Base-by-base conservation (phyloP, 2,329 filamentous ascomycete species). In the Leptographium galeiforme region DNA sequence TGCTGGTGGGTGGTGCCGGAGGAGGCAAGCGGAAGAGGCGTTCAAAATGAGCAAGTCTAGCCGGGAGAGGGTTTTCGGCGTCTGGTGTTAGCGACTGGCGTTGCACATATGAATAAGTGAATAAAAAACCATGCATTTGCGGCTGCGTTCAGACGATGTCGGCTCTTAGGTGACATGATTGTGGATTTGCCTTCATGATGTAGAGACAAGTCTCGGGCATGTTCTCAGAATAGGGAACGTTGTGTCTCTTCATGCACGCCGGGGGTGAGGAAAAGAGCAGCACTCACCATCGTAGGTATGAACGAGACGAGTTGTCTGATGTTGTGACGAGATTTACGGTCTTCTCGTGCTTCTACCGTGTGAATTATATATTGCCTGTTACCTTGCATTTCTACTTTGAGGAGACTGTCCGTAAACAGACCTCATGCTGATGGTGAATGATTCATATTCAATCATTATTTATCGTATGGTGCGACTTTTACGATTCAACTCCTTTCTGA, bases 1-100 rank as follows among this genome's bases (percentile, higher is more conserved):
- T 68, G 63, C 52, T 68, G 54, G 53, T 63, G 56, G 49, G 44
- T 45, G 57, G 49, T n/a, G n/a, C 13, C 18, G 46, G 34, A 0
- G 36, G 49, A 6, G 19, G 34, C 43, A n/a, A 43, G 8, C 7
- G 38, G 43, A 32, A 30, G 34, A 48, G 33, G 33, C 11, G 32
- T 4, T 19, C 39, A 39, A 30, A 32, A 32, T 16, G 12, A 14
- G 1, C 16, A 19, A 16, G 4, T 25, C n/a, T 25, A 30, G 18
- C 6, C 36, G 36, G 36, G 7, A 14, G 7, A 6, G 10, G 36
- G 36, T 38, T 3, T 38, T 3, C 39, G 25, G 32, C 39, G 39
- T 25, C n/a, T 19, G 33, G n/a, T 11, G 33, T 18, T 19, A 38
- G 14, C 10, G 33, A 39, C 25, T 25, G 25, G 5, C 16, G 18